A percentile compares a stretch with the other conserved stretches of the same genome.
phyloP scores from a whole-genome alignment of 1,284 basidiomycete genomes.

The Trametes polyzona region DNA sequence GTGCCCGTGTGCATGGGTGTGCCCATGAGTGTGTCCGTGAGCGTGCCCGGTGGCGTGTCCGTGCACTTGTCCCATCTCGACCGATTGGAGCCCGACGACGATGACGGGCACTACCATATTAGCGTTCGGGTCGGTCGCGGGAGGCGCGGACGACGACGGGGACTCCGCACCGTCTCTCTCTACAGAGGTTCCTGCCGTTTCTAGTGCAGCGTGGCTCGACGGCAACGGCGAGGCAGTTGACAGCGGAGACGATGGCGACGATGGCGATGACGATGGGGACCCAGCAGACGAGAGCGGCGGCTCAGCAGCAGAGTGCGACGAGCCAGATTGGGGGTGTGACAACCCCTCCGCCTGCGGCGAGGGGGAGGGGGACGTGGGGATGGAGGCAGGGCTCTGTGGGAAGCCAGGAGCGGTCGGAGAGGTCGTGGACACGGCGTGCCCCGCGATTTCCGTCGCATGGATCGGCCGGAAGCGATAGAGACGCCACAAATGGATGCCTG shows the following conservation, averaged over 20 bases:
- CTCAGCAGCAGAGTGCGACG: slow-evolving; percentile 1
- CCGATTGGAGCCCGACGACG: slow-evolving; percentile 78
- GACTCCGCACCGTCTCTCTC: slow-evolving; percentile 15
- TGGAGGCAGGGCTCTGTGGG: slow-evolving; percentile 10
- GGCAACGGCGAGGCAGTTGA: slow-evolving; percentile 1
- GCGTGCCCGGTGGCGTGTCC: slow-evolving; percentile 23
- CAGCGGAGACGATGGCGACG: not conserved
- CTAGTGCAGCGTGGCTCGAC: not conserved
- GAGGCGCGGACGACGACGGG: slow-evolving; percentile 12
- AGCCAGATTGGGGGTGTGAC: not conserved
- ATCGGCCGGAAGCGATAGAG: slow-evolving; percentile 77
- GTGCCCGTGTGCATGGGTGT: not conserved
- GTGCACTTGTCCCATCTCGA: slow-evolving; percentile 49
- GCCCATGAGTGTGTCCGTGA: not conserved
- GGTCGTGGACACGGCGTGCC: slow-evolving; percentile 30
- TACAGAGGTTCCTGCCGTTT: not conserved
- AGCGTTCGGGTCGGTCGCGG: slow-evolving; percentile 26
- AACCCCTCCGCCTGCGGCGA: not conserved
- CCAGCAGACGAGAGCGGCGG: slow-evolving; percentile 1
- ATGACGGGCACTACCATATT: slow-evolving; percentile 76
- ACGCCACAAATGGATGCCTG: slow-evolving; percentile 79
- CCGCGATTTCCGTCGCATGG: slow-evolving; percentile 36
- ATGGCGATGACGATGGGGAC: not conserved
- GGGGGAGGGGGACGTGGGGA: slow-evolving; percentile 8
- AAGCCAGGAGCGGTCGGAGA: slow-evolving; percentile 13